phyloP scores from a whole-genome alignment of 352 stramenopile species.

The Pythium phragmitis region DNA sequence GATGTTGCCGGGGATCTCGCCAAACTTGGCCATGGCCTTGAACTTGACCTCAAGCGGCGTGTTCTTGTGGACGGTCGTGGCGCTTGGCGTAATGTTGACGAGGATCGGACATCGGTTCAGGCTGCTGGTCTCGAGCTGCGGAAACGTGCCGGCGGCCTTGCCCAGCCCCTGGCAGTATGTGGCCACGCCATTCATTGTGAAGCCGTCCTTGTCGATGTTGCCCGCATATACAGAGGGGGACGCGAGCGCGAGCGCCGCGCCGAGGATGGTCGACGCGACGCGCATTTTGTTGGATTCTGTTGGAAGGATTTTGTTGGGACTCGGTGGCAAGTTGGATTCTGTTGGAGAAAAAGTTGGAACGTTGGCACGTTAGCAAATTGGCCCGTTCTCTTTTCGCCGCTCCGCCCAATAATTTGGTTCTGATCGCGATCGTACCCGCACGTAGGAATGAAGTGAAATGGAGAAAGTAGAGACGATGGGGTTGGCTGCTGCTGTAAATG shows the following conservation, averaged over 20 bases:
- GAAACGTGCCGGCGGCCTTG: constrained; percentile 32
- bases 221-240: constrained; percentile 11
- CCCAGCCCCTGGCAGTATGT: constrained; percentile 75
- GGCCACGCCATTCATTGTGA: constrained; percentile 53
- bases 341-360: neutral
- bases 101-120: constrained; percentile 56
- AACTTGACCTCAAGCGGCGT: constrained; percentile 58
- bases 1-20: constrained; percentile 40
- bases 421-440: neutral
- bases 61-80: constrained; percentile 49
- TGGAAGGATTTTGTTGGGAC: neutral
- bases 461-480: neutral
- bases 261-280: constrained; percentile 3
- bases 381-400: neutral
- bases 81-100: constrained; percentile 44
- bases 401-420: neutral
- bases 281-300: constrained; percentile 12
- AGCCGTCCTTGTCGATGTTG: constrained; percentile 63
- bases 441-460: neutral
- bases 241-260: constrained; percentile 11
- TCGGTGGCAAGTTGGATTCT: neutral
- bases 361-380: neutral
- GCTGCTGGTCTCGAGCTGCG: constrained; percentile 45
- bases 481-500: neutral
- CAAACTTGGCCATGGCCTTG: constrained; percentile 35